Percentiles rank a stretch among this genome's conserved stretches.
Evolutionary conservation across 2,329 filamentous ascomycete genomes (phyloP).

Genomic region (Xylaria sp.): DNA sequence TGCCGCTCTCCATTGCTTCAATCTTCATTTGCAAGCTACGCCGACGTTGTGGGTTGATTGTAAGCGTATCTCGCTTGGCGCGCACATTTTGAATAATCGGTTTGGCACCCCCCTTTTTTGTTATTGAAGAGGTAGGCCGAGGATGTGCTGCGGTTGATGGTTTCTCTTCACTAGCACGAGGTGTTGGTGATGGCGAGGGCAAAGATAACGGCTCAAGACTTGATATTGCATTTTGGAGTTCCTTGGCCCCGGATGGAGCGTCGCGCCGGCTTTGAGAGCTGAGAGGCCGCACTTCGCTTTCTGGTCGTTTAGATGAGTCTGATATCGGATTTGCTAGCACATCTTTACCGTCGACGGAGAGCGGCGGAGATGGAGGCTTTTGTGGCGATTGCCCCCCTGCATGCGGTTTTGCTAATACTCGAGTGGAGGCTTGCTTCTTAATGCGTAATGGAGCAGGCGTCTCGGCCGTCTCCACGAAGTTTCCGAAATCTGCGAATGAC

Average conservation of each 20-base stretch:
- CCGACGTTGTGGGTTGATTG: conserved; percentile 51
- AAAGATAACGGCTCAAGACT: conserved; percentile 42
- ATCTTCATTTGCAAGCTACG: conserved; percentile 57
- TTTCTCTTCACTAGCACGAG: conserved; percentile 48
- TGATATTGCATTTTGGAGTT: conserved; percentile 31
- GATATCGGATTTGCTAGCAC: conserved; percentile 22
- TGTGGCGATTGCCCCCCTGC: conserved; percentile 22
- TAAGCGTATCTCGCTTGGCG: conserved; percentile 59
- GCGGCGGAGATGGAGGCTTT: conserved; percentile 45
- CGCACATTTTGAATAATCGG: conserved; percentile 55
- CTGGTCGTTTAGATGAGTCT: conserved; percentile 22
- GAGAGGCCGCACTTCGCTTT: conserved; percentile 28
- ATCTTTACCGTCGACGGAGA: conserved; percentile 40
- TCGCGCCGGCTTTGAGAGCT: conserved; percentile 37
- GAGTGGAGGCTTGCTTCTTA: conserved; percentile 28
- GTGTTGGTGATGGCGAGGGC: conserved; percentile 51
- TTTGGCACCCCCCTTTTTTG: conserved; percentile 19
- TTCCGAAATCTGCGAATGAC: conserved; percentile 39
- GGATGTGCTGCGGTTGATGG: conserved; percentile 30
- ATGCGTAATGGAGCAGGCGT: conserved; percentile 35
- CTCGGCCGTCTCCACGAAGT: conserved; percentile 35
- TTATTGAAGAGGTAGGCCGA: conserved; percentile 3
- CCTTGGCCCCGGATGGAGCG: conserved; percentile 33
- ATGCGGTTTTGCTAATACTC: conserved; percentile 11
- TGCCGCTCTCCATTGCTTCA: conserved; percentile 38